These are phyloP conservation scores for Ustilago esculenta DNA, from an alignment of 1,284 basidiomycete genomes.

Conservation along the genomic window DNA sequence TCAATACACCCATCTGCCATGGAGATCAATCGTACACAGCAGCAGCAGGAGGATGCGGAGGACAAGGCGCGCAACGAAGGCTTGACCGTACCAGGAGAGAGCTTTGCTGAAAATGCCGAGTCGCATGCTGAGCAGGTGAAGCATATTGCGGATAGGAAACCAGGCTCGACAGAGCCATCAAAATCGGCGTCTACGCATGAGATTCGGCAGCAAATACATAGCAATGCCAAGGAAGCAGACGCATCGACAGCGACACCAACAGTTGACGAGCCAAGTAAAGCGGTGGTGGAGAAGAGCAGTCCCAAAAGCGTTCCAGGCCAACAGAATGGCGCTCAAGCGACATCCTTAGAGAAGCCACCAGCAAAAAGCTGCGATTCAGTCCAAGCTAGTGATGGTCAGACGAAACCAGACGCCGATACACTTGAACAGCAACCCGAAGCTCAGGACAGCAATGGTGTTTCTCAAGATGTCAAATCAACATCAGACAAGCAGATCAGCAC, in stretches of 20 bases:
- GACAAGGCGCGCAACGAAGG: conserved; percentile 26
- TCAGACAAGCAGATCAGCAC: not conserved
- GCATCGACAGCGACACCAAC: not conserved
- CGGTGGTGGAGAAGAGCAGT: too few species aligned
- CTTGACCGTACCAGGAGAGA: not conserved
- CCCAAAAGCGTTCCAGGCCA: too few species aligned
- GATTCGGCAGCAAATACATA: not conserved
- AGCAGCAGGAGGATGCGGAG: conserved; percentile 19
- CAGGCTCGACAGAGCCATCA: too few species aligned
- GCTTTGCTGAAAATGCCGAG: not conserved
- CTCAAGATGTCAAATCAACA: too few species aligned
- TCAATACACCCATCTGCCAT: conserved; percentile 29
- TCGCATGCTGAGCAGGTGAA: conserved; percentile 1
- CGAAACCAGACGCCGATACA: too few species aligned
- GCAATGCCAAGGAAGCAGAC: not conserved
- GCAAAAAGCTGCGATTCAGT: too few species aligned
- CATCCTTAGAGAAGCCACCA: too few species aligned
- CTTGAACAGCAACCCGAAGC: too few species aligned
- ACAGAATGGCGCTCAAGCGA: too few species aligned
- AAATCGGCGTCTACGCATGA: not conserved
- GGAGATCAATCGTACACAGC: not conserved
- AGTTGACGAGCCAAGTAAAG: too few species aligned
- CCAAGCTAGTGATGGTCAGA: too few species aligned
- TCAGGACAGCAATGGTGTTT: too few species aligned
- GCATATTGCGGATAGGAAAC: not conserved